Evolutionary conservation across 257 asterid genomes (phyloP).

Genomic region (Haberlea rhodopensis): DNA sequence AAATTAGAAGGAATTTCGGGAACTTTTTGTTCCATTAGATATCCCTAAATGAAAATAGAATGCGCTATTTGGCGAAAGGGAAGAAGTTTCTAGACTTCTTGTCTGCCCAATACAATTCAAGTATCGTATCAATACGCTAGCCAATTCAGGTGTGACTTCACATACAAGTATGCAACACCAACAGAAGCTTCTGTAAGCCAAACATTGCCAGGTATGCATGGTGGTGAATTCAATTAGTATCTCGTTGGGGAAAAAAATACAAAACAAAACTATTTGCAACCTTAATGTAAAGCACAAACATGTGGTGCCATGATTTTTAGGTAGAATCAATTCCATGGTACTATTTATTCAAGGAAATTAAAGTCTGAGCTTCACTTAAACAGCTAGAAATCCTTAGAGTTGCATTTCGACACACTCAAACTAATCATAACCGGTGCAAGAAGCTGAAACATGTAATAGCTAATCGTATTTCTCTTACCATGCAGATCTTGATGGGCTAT

Average conservation of each 20-base stretch:
- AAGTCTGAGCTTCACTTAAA: not conserved
- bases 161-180: no score
- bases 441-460: constrained; percentile 1
- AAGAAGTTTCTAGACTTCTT: no score
- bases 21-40: no score
- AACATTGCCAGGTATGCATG: not conserved
- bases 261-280: not conserved
- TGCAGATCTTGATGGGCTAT: constrained; percentile 7
- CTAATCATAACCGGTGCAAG: not conserved
- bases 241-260: not conserved
- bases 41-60: no score
- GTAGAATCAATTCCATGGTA: not conserved
- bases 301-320: not conserved
- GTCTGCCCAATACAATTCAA: no score
- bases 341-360: not conserved
- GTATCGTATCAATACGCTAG: no score
- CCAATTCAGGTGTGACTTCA: no score
- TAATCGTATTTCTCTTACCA: constrained; percentile 29
- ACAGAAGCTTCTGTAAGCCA: not conserved
- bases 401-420: constrained; percentile 7
- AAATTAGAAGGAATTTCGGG: no score
- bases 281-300: not conserved
- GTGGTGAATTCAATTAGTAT: not conserved
- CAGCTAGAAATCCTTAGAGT: constrained; percentile 1
- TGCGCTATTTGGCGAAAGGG: no score